A percentile compares a stretch with the other conserved stretches of the same genome.
Evolutionary conservation across 345 rosid genomes (phyloP).

Genomic region (Hibiscus trionum): DNA sequence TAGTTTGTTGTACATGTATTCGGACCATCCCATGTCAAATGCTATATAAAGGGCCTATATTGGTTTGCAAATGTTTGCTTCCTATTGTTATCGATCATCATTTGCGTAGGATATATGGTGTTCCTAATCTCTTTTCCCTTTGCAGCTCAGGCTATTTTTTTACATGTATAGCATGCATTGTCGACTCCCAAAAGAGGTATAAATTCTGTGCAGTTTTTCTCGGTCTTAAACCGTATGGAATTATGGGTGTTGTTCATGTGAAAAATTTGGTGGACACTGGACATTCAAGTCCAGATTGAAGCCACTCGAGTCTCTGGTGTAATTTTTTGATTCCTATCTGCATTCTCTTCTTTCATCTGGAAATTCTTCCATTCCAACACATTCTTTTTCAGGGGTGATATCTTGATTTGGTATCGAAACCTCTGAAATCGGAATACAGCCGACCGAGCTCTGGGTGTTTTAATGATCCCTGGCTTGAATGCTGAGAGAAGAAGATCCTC

Average conservation of each 20-base stretch:
- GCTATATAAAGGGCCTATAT: conserved; percentile 8
- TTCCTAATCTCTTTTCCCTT: background rate
- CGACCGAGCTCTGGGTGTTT: background rate
- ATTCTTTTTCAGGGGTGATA: too few relatives aligned
- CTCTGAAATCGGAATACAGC: background rate
- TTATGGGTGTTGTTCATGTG: background rate
- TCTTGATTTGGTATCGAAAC: too few relatives aligned
- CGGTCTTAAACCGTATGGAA: background rate
- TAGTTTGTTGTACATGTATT: conserved; percentile 15
- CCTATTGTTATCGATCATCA: background rate
- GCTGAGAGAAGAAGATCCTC: background rate
- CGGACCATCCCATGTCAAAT: conserved; percentile 9
- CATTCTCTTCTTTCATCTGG: too few relatives aligned
- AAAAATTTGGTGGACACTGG: background rate
- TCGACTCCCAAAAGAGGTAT: background rate
- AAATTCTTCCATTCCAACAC: too few relatives aligned
- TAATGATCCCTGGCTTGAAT: background rate
- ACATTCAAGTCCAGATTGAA: too few relatives aligned
- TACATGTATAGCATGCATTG: background rate
- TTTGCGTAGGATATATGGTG: background rate
- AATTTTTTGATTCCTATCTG: too few relatives aligned
- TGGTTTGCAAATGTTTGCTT: background rate
- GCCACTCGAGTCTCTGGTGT: too few relatives aligned
- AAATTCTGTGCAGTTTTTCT: background rate
- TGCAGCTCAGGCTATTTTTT: background rate